Percentiles rank a stretch among this genome's conserved stretches.
Evolutionary conservation across 257 asterid genomes (phyloP).

Genomic region (Capsicum baccatum): DNA sequence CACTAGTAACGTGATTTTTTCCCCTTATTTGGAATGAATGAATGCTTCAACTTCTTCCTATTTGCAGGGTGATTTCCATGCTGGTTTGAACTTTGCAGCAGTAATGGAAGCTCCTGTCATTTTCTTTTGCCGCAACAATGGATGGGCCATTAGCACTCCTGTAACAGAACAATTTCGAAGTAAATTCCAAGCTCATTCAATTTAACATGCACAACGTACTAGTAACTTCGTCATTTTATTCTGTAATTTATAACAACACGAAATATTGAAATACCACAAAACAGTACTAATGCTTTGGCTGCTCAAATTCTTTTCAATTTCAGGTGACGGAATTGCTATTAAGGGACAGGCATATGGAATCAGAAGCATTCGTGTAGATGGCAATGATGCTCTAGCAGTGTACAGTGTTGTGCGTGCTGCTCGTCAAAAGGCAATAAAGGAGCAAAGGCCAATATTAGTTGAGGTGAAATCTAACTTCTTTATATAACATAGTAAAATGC

Average conservation of each 20-base stretch:
- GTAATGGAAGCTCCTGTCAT: conserved; percentile 82
- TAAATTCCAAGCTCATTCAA: conserved; percentile 27
- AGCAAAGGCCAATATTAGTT: conserved; percentile 73
- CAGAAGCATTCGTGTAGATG: conserved; percentile 80
- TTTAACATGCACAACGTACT: not conserved
- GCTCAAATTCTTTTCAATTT: not conserved
- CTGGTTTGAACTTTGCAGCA: conserved; percentile 88
- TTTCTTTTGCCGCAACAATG: conserved; percentile 88
- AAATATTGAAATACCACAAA: not conserved
- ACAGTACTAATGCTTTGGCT: not conserved
- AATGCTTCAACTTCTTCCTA: not conserved
- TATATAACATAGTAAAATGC: not conserved
- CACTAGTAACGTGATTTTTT: not conserved
- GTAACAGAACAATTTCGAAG: conserved; percentile 74
- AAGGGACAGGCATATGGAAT: conserved; percentile 86
- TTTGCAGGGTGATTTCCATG: conserved; percentile 94
- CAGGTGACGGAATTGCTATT: conserved; percentile 88
- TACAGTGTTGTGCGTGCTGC: conserved; percentile 63
- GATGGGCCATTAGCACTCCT: conserved; percentile 98
- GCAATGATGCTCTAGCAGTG: conserved; percentile 85
- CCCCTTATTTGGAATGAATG: not conserved
- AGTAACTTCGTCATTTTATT: not conserved
- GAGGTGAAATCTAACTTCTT: conserved; percentile 57
- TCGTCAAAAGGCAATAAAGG: conserved; percentile 71
- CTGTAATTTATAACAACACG: not conserved